These are phyloP conservation scores for Logfia minima DNA, from an alignment of 129 eudicot species.

Conservation along the genomic window DNA sequence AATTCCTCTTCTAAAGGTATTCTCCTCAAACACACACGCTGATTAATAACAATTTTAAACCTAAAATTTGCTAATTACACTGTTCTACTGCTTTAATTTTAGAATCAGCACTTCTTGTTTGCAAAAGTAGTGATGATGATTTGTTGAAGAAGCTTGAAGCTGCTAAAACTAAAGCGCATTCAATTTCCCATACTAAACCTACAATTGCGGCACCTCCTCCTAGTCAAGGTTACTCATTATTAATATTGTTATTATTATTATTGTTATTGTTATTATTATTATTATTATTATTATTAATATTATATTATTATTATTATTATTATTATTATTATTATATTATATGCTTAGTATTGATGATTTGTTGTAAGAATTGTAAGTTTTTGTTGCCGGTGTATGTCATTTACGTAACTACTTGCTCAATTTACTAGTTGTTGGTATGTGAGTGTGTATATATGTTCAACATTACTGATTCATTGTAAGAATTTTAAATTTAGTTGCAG, in stretches of 20 bases:
- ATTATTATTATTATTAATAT: not conserved
- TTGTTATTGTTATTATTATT: not conserved
- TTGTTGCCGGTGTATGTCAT: not conserved
- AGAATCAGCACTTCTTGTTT: slow-evolving; percentile 42
- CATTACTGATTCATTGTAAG: not conserved
- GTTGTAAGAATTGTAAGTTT: not conserved
- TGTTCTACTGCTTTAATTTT: not conserved
- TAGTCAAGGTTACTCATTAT: slow-evolving; percentile 40
- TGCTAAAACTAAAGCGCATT: slow-evolving; percentile 26
- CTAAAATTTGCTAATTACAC: too few species aligned
- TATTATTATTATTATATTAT: not conserved
- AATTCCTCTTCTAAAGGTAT: slow-evolving; percentile 32
- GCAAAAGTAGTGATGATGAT: slow-evolving; percentile 35
- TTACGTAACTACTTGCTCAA: not conserved
- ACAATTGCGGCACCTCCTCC: slow-evolving; percentile 37
- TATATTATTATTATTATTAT: not conserved
- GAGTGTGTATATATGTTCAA: not conserved
- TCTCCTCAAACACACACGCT: not conserved
- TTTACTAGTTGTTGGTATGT: not conserved
- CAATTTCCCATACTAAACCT: slow-evolving; percentile 34
- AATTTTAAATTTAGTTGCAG: too few species aligned
- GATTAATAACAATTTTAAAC: not conserved
- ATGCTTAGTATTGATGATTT: not conserved
- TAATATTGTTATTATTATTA: not conserved
- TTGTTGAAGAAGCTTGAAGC: slow-evolving; percentile 33